Evolutionary conservation across 495 filamentous ascomycete genomes (phyloP).

Genomic region (Darksidea phi): DNA sequence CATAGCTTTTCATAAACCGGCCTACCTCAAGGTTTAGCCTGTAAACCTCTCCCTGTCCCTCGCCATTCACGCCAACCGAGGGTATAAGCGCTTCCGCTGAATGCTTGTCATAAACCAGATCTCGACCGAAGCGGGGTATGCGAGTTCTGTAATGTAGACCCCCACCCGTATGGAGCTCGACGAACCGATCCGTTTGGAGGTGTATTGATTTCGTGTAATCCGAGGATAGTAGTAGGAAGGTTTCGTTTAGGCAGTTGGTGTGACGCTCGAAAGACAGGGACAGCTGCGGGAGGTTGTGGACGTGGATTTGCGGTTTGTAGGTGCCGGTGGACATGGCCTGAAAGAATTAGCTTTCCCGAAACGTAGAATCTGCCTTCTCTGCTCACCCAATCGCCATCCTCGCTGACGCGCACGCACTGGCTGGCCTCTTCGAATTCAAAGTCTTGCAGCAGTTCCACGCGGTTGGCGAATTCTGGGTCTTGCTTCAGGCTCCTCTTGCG

Average conservation of each 20-base stretch:
- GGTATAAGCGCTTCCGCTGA: constrained; percentile 85
- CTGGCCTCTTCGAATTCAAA: constrained; percentile 99
- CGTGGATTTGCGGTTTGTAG: constrained; percentile 96
- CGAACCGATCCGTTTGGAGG: constrained; percentile 82
- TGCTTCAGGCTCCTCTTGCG: constrained; percentile 91
- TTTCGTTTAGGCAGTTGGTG: constrained; percentile 89
- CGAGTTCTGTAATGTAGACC: constrained; percentile 86
- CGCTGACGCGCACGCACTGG: constrained; percentile 82
- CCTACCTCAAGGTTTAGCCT: constrained; percentile 87
- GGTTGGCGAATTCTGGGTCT: constrained; percentile 87
- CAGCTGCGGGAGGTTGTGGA: constrained; percentile 88
- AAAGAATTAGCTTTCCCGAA: constrained; percentile 42
- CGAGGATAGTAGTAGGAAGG: constrained; percentile 84
- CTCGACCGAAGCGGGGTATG: constrained; percentile 87
- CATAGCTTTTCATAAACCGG: constrained; percentile 78
- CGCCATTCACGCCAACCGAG: constrained; percentile 78
- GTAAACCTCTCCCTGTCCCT: constrained; percentile 88
- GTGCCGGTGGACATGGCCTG: constrained; percentile 52
- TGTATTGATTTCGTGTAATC: constrained; percentile 96
- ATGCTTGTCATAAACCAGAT: constrained; percentile 80
- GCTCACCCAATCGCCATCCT: constrained; percentile 98
- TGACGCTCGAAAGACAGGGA: constrained; percentile 91
- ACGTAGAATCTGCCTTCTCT: constrained; percentile 68
- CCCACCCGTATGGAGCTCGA: constrained; percentile 90
- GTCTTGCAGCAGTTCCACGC: constrained; percentile 93